Conservation (phyloP, 139 green algal species). For the Tetraselmis chui region DNA sequence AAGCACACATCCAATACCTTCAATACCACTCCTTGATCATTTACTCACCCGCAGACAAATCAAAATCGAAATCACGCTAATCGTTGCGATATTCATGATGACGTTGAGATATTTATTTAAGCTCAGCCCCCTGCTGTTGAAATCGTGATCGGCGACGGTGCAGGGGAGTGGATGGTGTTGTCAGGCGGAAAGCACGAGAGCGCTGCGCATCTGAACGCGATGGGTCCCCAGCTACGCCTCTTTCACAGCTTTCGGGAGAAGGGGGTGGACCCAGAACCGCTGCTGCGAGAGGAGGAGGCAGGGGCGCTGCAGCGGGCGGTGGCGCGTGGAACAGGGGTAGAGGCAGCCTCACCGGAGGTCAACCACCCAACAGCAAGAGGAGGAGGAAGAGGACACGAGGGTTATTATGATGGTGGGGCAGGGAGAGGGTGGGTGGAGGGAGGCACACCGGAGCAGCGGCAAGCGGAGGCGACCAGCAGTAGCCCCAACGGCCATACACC, state of each 20-base stretch:
- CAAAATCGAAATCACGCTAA: too few species aligned
- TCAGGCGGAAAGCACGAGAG: constrained; percentile 19
- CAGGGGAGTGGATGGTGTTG: constrained; percentile 33
- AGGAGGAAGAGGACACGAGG: too few species aligned
- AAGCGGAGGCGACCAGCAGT: neutral
- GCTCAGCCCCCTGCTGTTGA: too few species aligned
- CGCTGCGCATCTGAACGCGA: neutral
- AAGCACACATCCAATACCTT: too few species aligned
- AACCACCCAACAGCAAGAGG: constrained; percentile 1
- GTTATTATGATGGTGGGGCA: neutral
- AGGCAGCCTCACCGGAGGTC: neutral
- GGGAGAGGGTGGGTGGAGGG: too few species aligned
- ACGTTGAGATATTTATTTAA: too few species aligned
- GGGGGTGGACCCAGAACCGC: constrained; percentile 4
- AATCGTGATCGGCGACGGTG: too few species aligned
- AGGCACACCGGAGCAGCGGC: neutral
- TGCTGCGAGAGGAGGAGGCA: neutral
- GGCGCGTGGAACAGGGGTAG: constrained; percentile 5
- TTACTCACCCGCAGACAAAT: too few species aligned
- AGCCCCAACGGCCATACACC: neutral
- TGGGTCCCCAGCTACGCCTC: constrained; percentile 22
- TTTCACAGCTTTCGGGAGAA: constrained; percentile 20
- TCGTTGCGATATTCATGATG: too few species aligned
- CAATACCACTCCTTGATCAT: too few species aligned
- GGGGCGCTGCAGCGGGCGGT: neutral